Evolutionary conservation across 768 basidiomycete genomes (phyloP).

Genomic region (Termitomyces sp.): DNA sequence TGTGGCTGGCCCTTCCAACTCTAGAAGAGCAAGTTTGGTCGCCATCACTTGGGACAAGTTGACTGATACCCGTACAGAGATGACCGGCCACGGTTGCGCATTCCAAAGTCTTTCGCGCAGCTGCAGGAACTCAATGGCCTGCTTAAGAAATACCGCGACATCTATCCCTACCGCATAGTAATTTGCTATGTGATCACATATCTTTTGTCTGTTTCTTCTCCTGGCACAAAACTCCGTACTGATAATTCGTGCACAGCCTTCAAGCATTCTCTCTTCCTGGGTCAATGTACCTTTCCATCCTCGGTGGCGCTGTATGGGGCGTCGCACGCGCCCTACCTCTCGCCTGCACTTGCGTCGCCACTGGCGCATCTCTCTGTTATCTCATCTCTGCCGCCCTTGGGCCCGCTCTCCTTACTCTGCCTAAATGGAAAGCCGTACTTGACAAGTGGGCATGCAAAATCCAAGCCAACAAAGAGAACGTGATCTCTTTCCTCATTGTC

Average conservation of each 20-base stretch:
- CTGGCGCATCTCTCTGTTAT: constrained; percentile 90
- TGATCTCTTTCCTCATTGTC: constrained; percentile 92
- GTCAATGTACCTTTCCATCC: constrained; percentile 96
- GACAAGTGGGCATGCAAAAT: constrained; percentile 83
- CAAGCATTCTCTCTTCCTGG: constrained; percentile 97
- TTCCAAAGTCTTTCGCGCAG: constrained; percentile 87
- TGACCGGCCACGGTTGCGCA: constrained; percentile 70
- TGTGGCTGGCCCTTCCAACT: constrained; percentile 80
- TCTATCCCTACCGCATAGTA: constrained; percentile 81
- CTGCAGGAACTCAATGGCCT: constrained; percentile 81
- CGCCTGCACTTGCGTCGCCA: constrained; percentile 89
- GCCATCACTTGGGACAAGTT: background rate
- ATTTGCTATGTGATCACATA: constrained; percentile 87
- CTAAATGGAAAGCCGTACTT: constrained; percentile 77
- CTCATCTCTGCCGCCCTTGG: constrained; percentile 88
- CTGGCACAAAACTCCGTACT: constrained; percentile 3
- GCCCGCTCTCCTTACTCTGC: constrained; percentile 83
- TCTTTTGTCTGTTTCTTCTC: constrained; percentile 67
- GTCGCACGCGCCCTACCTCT: constrained; percentile 80
- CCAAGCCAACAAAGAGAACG: constrained; percentile 70
- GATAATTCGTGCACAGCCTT: constrained; percentile 44
- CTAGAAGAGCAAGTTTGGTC: constrained; percentile 61
- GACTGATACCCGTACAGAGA: constrained; percentile 36
- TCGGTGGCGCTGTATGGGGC: constrained; percentile 95
- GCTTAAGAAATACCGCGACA: constrained; percentile 87